Evolutionary conservation across 139 green algal species (phyloP), one percentile per base, ranked within the genome.

Genomic region (Bryopsis sp.): DNA sequence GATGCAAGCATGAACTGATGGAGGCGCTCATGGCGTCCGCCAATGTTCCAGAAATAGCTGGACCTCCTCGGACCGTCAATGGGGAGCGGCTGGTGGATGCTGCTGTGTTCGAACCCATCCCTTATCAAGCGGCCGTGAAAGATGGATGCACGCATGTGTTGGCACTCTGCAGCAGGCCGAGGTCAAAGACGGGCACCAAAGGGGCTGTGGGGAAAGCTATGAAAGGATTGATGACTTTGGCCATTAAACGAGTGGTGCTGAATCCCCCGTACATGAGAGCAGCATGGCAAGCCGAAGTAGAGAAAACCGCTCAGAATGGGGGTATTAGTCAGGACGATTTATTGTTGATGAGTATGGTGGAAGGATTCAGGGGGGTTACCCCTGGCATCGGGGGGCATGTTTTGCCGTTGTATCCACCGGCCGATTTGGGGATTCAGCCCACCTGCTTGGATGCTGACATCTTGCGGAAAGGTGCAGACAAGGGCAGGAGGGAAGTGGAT

Each of bases 131-230:
- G 1, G 83, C 85, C 35, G 79, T 89, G 28, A 72, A 76, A 0
- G 90, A 96, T 76, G 88, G 88, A 43, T 95, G 88, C 81, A 92
- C 78, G n/a, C 88, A 94, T 59, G 74, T 94, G 61, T 72, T 96
- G 32, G 82, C 84, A 46, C 75, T 95, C 24, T 88, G 84, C 77
- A 89, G 76, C 29, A 66, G 79, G 1, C 72, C 80, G 7, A 72
- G 76, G n/a, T 67, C 79, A 6, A 54, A 72, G 7, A n/a, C 66
- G 35, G 62, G 34, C 5, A 62, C 61, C 48, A 43, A 68, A 46
- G 77, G 65, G 6, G 34, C 0, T 35, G 79, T 72, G 66, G 50
- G 58, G 8, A 68, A 62, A 61, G 48, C 47, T 1, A 48, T 84
- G 65, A 71, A 54, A 4, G 61, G 29, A 35, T 74, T 70, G 0